phyloP scores from a whole-genome alignment of 2,329 filamentous ascomycete genomes.

The Diaporthe sp. region DNA sequence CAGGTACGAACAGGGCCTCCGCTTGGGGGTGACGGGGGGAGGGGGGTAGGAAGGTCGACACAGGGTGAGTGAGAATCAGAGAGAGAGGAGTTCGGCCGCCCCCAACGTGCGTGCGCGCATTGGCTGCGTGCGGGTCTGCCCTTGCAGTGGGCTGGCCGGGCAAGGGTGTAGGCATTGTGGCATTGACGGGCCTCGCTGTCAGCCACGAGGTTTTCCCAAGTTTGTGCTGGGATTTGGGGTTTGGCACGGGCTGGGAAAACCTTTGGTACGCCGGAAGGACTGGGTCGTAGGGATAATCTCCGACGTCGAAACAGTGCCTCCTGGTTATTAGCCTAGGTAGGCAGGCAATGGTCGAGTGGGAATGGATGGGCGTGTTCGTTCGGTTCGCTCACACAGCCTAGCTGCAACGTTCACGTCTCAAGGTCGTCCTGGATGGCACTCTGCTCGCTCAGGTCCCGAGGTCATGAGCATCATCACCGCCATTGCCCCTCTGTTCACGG shows the following conservation, averaged over 20 bases:
- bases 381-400: constrained; percentile 2
- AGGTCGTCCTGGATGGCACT: constrained; percentile 2
- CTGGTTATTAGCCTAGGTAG: not conserved
- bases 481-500: not conserved
- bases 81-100: constrained; percentile 10
- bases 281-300: constrained; percentile 18
- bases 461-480: constrained; percentile 1
- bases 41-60: not conserved
- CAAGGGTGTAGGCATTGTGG: constrained; percentile 7
- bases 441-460: constrained; percentile 30
- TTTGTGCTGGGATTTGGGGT: not conserved
- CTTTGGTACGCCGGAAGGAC: not conserved
- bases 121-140: constrained; percentile 21
- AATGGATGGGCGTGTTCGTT: not conserved
- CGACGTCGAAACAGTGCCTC: constrained; percentile 14
- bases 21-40: not conserved
- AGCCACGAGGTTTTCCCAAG: constrained; percentile 10
- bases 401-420: constrained; percentile 14
- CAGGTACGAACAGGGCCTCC: not conserved
- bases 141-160: constrained; percentile 11
- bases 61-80: not conserved
- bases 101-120: constrained; percentile 22
- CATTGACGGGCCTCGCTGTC: constrained; percentile 29
- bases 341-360: not conserved
- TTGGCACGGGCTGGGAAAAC: not conserved